Base-by-base conservation (phyloP, 495 filamentous ascomycete species). In the Thermothielavioides terrestris region DNA sequence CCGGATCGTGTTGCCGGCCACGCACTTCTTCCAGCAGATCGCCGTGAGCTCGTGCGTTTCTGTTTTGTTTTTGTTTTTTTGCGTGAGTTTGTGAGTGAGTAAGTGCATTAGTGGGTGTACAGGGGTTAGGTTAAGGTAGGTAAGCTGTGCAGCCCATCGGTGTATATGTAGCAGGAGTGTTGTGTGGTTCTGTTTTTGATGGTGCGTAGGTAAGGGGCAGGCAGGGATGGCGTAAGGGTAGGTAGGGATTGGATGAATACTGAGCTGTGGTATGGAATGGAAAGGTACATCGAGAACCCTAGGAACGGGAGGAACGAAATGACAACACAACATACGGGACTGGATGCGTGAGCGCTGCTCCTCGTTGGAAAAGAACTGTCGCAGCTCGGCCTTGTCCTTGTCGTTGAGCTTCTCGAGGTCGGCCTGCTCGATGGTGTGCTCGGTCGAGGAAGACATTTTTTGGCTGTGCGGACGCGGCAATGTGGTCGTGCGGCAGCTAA, bases 21-120 rank as follows among this genome's bases (percentile, higher is more conserved):
- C 55, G 76, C 92, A 98, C 76, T 95, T 95, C 59, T 79, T 86
- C 80, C 85, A 98, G 79, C 92, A 98, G 45, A 84, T 75, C 58
- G 91, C 85, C 30, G 92, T 91, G 30, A 98, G 73, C 56, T 68
- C 70, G 70, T 98, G 92, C 27, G 91, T 81, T 46, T 81, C 88
- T 88, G 42, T 53, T 55, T 35, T 11, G 30, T 28, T 20, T 18
- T 30, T 30, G 10, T 45, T 41, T 23, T 9, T 39, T 28, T 31
- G 4, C 35, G 42, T 21, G 35, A 12, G 14, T 10, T 22, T 12
- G 25, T n/a, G 18, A 39, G n/a, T 4, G 15, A n/a, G n/a, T n/a
- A n/a, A n/a, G n/a, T n/a, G n/a, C n/a, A n/a, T n/a, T n/a, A n/a
- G n/a, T n/a, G n/a, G n/a, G n/a, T n/a, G n/a, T n/a, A n/a, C n/a